A percentile compares a stretch with the other conserved stretches of the same genome.
Evolutionary conservation across 257 asterid species (phyloP).

Genomic region (Henckelia pumila): DNA sequence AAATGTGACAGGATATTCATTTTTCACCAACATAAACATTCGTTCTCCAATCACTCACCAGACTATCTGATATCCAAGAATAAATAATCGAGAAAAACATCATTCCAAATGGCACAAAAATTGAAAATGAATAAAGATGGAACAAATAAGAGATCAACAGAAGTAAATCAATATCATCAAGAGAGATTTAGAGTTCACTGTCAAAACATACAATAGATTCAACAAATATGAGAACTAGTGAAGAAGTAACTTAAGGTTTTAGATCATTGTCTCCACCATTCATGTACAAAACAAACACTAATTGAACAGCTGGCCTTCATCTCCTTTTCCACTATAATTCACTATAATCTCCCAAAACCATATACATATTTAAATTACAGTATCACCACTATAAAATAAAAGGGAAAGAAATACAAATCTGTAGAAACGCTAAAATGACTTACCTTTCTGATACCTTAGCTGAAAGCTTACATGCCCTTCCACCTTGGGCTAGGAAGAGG

Average conservation of each 20-base stretch:
- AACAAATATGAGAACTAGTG: constrained; percentile 16
- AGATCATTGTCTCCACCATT: constrained; percentile 32
- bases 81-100: not conserved
- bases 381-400: constrained; percentile 29
- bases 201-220: not conserved
- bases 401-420: constrained; percentile 15
- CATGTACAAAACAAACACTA: constrained; percentile 45
- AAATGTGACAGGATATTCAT: too few relatives aligned
- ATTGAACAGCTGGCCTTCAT: constrained; percentile 26
- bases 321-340: constrained; percentile 34
- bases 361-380: constrained; percentile 48
- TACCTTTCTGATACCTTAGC: constrained; percentile 35
- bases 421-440: constrained; percentile 36
- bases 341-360: constrained; percentile 45
- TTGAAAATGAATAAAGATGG: not conserved
- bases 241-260: constrained; percentile 24
- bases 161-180: not conserved
- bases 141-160: not conserved
- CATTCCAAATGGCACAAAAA: not conserved
- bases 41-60: not conserved
- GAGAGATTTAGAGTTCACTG: not conserved
- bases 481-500: constrained; percentile 74
- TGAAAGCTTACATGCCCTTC: constrained; percentile 44
- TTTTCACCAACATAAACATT: not conserved
- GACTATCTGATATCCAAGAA: not conserved